phyloP scores from a whole-genome alignment of 495 filamentous ascomycete species.

The Penicillium ochrochloron region DNA sequence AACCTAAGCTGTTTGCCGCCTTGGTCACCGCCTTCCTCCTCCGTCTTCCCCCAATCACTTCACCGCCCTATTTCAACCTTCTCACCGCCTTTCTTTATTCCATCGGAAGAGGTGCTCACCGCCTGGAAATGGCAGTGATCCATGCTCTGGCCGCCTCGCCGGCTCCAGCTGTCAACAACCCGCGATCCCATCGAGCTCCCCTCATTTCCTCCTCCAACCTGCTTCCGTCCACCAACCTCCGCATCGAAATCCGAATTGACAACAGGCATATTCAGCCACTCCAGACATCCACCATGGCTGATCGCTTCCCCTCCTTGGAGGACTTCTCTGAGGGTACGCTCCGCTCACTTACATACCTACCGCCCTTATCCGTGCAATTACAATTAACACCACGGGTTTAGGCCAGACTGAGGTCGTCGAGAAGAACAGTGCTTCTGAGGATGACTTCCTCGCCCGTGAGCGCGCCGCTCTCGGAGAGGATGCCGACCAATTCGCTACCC shows the following conservation, averaged over 20 bases:
- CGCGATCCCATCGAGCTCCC: conserved; percentile 10
- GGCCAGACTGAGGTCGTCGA: conserved; percentile 63
- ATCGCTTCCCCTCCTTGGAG: conserved; percentile 94
- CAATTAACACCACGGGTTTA: conserved; percentile 41
- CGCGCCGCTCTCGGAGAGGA: conserved; percentile 88
- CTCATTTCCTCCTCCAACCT: conserved; percentile 19
- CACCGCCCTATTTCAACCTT: background rate
- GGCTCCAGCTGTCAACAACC: conserved; percentile 37
- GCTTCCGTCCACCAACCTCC: background rate
- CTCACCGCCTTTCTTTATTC: too few species aligned
- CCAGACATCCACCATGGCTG: conserved; percentile 68
- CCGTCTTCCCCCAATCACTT: background rate
- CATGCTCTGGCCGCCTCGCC: conserved; percentile 29
- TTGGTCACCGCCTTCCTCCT: background rate
- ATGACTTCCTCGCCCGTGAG: conserved; percentile 89
- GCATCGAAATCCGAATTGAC: background rate
- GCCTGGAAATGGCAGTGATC: conserved; percentile 33
- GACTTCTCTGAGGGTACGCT: conserved; percentile 88
- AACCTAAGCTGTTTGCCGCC: conserved; percentile 38
- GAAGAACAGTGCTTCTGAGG: conserved; percentile 47
- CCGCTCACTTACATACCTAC: conserved; percentile 24
- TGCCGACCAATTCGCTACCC: conserved; percentile 84
- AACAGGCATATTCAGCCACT: background rate
- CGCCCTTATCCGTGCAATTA: conserved; percentile 24
- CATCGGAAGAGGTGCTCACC: background rate